A percentile compares a stretch with the other conserved stretches of the same genome.
phyloP scores from a whole-genome alignment of 2,329 filamentous ascomycete species.

The Exophiala viscosa region DNA sequence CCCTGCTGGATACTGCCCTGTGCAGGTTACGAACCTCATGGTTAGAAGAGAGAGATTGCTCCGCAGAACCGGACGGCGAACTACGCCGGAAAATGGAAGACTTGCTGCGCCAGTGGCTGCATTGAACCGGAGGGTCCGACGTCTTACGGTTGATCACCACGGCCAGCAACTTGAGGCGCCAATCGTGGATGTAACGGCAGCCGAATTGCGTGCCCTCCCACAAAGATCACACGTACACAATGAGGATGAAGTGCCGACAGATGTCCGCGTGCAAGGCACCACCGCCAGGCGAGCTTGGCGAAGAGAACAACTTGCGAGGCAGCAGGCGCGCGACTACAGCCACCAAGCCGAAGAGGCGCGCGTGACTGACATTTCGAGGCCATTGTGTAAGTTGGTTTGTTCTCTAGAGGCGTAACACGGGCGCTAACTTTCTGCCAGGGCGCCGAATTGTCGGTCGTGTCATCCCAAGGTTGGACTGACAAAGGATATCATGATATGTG shows the following conservation, averaged over 20 bases:
- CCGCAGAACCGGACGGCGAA: slow-evolving; percentile 35
- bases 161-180: slow-evolving; percentile 3
- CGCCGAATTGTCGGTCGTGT: slow-evolving; percentile 20
- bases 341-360: slow-evolving; percentile 21
- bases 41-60: slow-evolving; percentile 74
- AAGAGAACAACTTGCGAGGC: slow-evolving; percentile 22
- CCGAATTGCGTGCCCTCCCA: slow-evolving; percentile 5
- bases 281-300: slow-evolving; percentile 26
- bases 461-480: slow-evolving; percentile 17
- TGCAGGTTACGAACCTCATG: slow-evolving; percentile 76
- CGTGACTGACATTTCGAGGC: slow-evolving; percentile 16
- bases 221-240: neutral
- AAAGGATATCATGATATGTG: slow-evolving; percentile 1
- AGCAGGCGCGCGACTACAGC: slow-evolving; percentile 22
- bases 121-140: slow-evolving; percentile 9
- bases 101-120: slow-evolving; percentile 7
- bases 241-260: slow-evolving; percentile 22
- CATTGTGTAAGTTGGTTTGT: slow-evolving; percentile 20
- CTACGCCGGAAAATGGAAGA: neutral
- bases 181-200: slow-evolving; percentile 1
- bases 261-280: slow-evolving; percentile 24
- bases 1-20: slow-evolving; percentile 62
- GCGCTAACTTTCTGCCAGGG: slow-evolving; percentile 13
- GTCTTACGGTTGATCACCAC: slow-evolving; percentile 4
- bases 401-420: neutral